A percentile compares a stretch with the other conserved stretches of the same genome.
Evolutionary conservation across 164 flowering plant species (phyloP).

Genomic region (Vitis riparia): DNA sequence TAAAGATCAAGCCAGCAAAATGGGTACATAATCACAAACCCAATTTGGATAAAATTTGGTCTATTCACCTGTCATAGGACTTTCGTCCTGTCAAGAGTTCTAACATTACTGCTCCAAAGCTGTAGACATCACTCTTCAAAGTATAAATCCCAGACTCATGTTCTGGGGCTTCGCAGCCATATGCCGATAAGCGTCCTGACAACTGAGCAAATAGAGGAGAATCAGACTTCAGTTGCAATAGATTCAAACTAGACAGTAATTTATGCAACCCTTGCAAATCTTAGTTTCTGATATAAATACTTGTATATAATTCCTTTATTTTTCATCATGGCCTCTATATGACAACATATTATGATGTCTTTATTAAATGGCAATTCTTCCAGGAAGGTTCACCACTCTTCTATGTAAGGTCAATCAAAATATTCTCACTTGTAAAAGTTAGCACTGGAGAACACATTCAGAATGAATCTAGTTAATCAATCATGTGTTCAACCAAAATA

Average conservation of each 20-base stretch:
- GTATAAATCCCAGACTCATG: conserved; percentile 82
- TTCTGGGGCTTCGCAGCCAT: conserved; percentile 92
- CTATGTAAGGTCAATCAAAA: neutral
- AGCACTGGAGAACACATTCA: neutral
- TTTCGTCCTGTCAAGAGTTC: conserved; percentile 92
- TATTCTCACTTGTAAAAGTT: neutral
- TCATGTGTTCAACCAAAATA: neutral
- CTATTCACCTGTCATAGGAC: conserved; percentile 70
- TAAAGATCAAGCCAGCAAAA: conserved; percentile 2
- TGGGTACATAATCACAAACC: neutral
- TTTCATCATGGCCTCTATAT: neutral
- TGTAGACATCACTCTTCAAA: conserved; percentile 82
- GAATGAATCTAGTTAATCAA: neutral
- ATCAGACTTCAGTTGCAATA: conserved; percentile 1
- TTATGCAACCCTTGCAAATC: neutral
- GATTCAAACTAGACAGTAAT: neutral
- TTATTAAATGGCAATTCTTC: neutral
- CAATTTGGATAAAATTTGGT: neutral
- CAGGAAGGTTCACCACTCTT: neutral
- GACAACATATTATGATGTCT: neutral
- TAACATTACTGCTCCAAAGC: conserved; percentile 96
- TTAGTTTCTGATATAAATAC: neutral
- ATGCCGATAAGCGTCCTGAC: conserved; percentile 70
- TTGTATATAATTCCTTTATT: neutral
- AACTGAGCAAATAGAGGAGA: conserved; percentile 41